Base-by-base conservation (phyloP, 176 grass and related monocot genomes). In the Oryza punctata region DNA sequence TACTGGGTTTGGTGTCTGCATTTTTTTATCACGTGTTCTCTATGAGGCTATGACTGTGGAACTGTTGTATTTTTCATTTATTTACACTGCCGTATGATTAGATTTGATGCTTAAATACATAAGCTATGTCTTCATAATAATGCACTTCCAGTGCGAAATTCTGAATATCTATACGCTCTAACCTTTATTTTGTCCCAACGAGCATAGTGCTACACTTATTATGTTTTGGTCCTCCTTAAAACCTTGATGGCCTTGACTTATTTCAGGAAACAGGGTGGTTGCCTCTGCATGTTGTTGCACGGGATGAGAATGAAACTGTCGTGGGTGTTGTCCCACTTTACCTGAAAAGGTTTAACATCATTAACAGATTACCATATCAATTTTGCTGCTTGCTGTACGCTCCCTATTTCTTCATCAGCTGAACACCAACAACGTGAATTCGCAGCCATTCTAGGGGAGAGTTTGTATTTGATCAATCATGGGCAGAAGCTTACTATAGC, bases 251-350 rank as follows among this genome's bases (percentile, higher is more conserved):
- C 65, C 12, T 82, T 43, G 0, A 46, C 25, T 65, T 24, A 85
- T 98, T 95, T 89, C 93, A 98, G 96, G 96, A 98, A 93, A 98
- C 96, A 10, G 96, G 96, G 49, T 98, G 96, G 96, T 70, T 93
- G 74, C 93, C 96, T 79, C 84, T 95, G 16, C 96, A 98, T 94
- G 83, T 98, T 87, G 87, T 95, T 59, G 96, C 96, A 82, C 91
- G 87, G 45, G 96, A 95, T 14, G 87, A 93, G 76, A 82, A 88
- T 77, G 76, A 81, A 88, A 86, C 83, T 85, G 73, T 93, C 66
- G 66, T 95, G 81, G 96, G 96, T 85, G 96, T 95, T 87, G 93
- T 98, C 91, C 96, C 96, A 3, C 93, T 98, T 93, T 98, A 98
- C 88, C 87, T 95, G 69, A 98, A 98, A 93, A 98, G 96, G 96